phyloP scores from a whole-genome alignment of 1,284 basidiomycete genomes.

The Melanopsichium pennsylvanicum region DNA sequence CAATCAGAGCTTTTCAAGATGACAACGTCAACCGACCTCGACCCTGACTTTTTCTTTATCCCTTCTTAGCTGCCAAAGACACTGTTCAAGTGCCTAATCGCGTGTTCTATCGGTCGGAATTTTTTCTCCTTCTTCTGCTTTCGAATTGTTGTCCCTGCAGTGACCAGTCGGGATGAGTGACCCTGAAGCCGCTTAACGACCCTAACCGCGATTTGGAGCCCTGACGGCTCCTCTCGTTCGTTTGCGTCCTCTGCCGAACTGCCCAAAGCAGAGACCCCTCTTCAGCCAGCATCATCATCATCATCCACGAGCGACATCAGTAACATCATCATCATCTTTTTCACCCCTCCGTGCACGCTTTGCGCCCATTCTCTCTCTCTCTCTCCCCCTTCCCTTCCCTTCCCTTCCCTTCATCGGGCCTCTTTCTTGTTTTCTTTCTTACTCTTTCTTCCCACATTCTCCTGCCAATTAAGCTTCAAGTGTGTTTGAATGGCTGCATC shows the following conservation, averaged over 20 bases:
- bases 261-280: too few species aligned
- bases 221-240: too few species aligned
- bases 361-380: too few species aligned
- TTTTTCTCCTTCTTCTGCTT: neutral
- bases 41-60: constrained; percentile 18
- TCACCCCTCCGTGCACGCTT: too few species aligned
- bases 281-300: neutral
- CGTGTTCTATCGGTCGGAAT: too few species aligned
- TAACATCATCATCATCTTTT: constrained; percentile 5
- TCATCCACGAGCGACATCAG: neutral
- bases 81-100: too few species aligned
- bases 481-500: constrained; percentile 18
- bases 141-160: neutral
- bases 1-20: constrained; percentile 13
- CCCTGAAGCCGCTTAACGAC: constrained; percentile 1
- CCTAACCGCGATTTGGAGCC: too few species aligned
- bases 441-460: neutral
- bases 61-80: too few species aligned
- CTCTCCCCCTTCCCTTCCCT: neutral
- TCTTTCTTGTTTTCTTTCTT: neutral
- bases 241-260: too few species aligned
- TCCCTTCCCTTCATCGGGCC: neutral
- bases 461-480: too few species aligned
- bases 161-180: too few species aligned
- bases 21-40: constrained; percentile 2